Evolutionary conservation across 306 rosid genomes (phyloP).

Genomic region (Datisca glomerata): DNA sequence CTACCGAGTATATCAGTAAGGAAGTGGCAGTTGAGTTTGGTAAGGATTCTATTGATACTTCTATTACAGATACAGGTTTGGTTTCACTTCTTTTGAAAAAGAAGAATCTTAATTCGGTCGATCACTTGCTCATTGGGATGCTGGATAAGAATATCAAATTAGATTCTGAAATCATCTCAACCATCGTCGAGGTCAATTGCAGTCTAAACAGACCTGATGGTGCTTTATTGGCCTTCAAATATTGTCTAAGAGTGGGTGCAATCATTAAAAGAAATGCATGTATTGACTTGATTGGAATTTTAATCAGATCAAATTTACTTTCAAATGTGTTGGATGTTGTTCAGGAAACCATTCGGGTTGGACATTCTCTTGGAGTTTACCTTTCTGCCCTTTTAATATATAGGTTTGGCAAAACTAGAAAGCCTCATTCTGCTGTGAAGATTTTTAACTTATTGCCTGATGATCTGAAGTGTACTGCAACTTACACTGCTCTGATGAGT

Average conservation of each 20-base stretch:
- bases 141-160: conserved; percentile 31
- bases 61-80: conserved; percentile 35
- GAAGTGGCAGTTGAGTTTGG: conserved; percentile 18
- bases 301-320: conserved; percentile 38
- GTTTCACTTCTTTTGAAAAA: conserved; percentile 36
- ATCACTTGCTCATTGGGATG: conserved; percentile 35
- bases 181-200: conserved; percentile 49
- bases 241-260: conserved; percentile 31
- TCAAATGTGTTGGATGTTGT: conserved; percentile 34
- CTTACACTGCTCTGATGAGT: conserved; percentile 68
- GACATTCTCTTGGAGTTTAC: conserved; percentile 60
- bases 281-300: conserved; percentile 49
- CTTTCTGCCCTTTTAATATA: conserved; percentile 39
- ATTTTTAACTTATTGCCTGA: conserved; percentile 49
- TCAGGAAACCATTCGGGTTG: conserved; percentile 42
- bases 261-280: conserved; percentile 38
- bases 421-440: conserved; percentile 35
- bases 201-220: conserved; percentile 34
- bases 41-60: conserved; percentile 11
- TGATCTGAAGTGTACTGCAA: conserved; percentile 50
- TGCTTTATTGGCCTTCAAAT: conserved; percentile 54
- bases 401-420: conserved; percentile 51
- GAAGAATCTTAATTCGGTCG: conserved; percentile 43
- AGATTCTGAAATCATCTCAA: conserved; percentile 31
- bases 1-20: conserved; percentile 15